Evolutionary conservation across 352 stramenopile genomes (phyloP).

Genomic region (Phytophthora agathidicida): DNA sequence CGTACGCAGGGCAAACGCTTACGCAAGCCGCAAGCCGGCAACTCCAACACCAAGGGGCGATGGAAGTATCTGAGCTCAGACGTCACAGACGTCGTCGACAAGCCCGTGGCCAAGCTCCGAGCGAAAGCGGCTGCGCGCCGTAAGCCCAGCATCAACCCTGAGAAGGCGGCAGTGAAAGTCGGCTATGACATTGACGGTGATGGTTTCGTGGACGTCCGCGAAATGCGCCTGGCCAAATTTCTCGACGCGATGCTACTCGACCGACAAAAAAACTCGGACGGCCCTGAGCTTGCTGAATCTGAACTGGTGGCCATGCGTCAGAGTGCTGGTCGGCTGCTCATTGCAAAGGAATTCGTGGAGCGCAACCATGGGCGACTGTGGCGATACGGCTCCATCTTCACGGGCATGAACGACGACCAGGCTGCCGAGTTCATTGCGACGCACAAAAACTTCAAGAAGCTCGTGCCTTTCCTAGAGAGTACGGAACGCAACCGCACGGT

Average conservation of each 20-base stretch:
- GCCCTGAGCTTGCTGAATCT: slow-evolving; percentile 23
- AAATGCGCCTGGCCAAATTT: slow-evolving; percentile 73
- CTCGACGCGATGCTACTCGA: slow-evolving; percentile 59
- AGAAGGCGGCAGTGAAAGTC: slow-evolving; percentile 11
- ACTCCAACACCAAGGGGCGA: slow-evolving; percentile 53
- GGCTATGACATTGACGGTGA: slow-evolving; percentile 76
- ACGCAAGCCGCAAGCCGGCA: slow-evolving; percentile 53
- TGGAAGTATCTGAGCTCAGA: slow-evolving; percentile 64
- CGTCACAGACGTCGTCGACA: slow-evolving; percentile 49
- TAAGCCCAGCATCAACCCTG: slow-evolving; percentile 7
- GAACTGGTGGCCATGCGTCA: slow-evolving; percentile 59
- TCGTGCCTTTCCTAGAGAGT: slow-evolving; percentile 67
- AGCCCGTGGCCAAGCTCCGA: slow-evolving; percentile 7
- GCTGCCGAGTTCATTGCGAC: slow-evolving; percentile 64
- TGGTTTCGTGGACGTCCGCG: slow-evolving; percentile 64
- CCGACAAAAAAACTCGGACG: slow-evolving; percentile 24
- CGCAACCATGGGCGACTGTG: slow-evolving; percentile 69
- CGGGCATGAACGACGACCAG: slow-evolving; percentile 61
- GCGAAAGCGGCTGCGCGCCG: slow-evolving; percentile 7
- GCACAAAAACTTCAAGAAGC: slow-evolving; percentile 72
- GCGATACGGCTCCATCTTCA: slow-evolving; percentile 72
- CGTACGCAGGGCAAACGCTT: slow-evolving; percentile 63
- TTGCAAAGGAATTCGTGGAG: slow-evolving; percentile 75
- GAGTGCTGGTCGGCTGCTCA: slow-evolving; percentile 55
- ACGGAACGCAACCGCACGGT: slow-evolving; percentile 65